Evolutionary conservation across 345 rosid genomes (phyloP), one percentile per base, ranked within the genome.

Genomic region (Citrus sinensis): DNA sequence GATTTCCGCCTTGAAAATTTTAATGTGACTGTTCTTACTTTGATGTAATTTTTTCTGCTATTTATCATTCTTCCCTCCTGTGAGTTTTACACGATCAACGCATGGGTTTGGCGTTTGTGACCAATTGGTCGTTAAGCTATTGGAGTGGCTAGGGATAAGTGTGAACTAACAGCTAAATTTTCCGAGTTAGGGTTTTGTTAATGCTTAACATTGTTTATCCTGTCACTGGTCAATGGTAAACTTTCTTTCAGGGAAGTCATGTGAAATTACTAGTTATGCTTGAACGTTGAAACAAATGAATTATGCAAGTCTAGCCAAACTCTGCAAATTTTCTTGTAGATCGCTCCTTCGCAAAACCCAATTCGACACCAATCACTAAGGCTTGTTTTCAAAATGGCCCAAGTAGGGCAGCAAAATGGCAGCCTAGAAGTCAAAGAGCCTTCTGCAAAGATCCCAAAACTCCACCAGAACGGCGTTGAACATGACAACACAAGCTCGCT

Each of bases 381-480:
- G 4, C 39, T 67, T 25, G 17, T 56, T 37, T 4, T 65, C 67
- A 55, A 60, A 61, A 78, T 67, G 80, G 42, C 64, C 2, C 64
- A 13, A 55, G 2, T n/a, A 51, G 79, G 51, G 67, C 9, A 4
- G 4, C 80, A 40, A 69, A 77, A 69, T 16, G 76, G 14, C 78
- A 68, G 79, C 22, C 75, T 64, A 22, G 78, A 78, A 49, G 40
- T 65, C 29, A 35, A 81, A 51, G 87, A 76, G 54, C 81, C 79
- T 25, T 35, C 67, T 56, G 71, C 73, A 5, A 87, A 89, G 79
- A 76, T 87, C 69, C 88, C 86, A 25, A 89, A 85, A 74, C 88
- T 83, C 56, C 58, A 85, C 22, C 74, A 78, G 24, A 88, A 87
- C 59, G 87, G 88, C 32, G 65, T 65, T 22, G 65, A 58, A n/a